Conservation (phyloP, 1,139 yeast genomes). For the Pichia terricola region DNA sequence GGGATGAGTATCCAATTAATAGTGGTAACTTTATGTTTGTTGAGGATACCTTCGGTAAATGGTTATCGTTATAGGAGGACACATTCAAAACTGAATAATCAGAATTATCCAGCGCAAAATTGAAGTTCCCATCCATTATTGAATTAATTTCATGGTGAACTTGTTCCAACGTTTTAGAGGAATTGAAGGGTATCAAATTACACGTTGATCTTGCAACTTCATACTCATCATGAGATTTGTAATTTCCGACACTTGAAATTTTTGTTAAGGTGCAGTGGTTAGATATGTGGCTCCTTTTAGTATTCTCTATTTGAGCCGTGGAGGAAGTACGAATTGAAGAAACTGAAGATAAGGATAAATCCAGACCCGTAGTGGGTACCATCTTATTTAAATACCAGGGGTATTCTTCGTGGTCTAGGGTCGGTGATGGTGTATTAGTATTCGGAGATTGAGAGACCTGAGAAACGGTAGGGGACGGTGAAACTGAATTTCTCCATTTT, state of each 20-base stretch:
- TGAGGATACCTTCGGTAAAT: not conserved
- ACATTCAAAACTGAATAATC: conserved; percentile 4
- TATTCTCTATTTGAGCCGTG: conserved; percentile 1
- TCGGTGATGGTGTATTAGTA: conserved; percentile 34
- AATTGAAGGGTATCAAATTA: conserved; percentile 2
- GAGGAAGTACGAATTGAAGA: conserved; percentile 7
- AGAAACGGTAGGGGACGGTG: conserved; percentile 10
- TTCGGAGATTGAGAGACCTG: conserved; percentile 4
- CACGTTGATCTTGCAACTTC: conserved; percentile 3
- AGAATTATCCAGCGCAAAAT: too few species aligned
- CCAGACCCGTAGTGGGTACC: not conserved
- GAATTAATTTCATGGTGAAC: conserved; percentile 4
- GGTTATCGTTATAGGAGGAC: not conserved
- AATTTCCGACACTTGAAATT: conserved; percentile 1
- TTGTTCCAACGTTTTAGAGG: conserved; percentile 2
- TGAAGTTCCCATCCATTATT: conserved; percentile 6
- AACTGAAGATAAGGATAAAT: not conserved
- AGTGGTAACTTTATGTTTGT: conserved; percentile 26
- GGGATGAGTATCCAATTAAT: conserved; percentile 41
- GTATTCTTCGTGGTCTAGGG: conserved; percentile 36
- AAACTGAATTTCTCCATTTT: conserved; percentile 16
- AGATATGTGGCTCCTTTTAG: not conserved
- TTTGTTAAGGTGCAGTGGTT: conserved; percentile 3
- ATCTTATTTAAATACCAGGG: conserved; percentile 23
- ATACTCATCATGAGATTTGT: conserved; percentile 2